These are phyloP conservation scores for Tetrapisispora nanseiensis DNA, from an alignment of 805 yeast genomes.

Conservation along the genomic window DNA sequence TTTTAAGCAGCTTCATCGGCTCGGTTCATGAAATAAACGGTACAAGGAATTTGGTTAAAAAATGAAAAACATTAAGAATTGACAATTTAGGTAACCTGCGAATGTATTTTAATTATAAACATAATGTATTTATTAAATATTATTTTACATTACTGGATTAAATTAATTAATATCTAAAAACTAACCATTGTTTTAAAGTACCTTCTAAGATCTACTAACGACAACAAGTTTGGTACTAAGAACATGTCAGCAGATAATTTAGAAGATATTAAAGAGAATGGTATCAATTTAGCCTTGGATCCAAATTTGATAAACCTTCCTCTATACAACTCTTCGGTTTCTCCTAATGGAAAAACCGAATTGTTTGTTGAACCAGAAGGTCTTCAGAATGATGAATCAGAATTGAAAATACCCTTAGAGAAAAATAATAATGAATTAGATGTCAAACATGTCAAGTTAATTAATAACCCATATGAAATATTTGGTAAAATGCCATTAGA, in stretches of 20 bases:
- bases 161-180: too few relatives aligned
- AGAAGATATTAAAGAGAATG: slow-evolving; percentile 4
- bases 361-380: not conserved
- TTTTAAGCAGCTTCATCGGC: too few relatives aligned
- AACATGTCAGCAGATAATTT: not conserved
- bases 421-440: not conserved
- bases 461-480: slow-evolving; percentile 25
- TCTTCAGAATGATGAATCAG: not conserved
- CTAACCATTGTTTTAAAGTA: too few relatives aligned
- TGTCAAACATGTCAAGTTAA: slow-evolving; percentile 4
- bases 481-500: slow-evolving; percentile 35
- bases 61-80: too few relatives aligned
- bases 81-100: too few relatives aligned
- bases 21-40: too few relatives aligned
- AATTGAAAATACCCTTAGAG: not conserved
- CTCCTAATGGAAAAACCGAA: not conserved
- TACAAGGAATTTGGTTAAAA: too few relatives aligned
- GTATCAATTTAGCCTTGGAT: slow-evolving; percentile 27
- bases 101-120: too few relatives aligned
- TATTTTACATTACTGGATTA: too few relatives aligned
- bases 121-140: too few relatives aligned
- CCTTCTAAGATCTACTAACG: too few relatives aligned
- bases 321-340: slow-evolving; percentile 1
- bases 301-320: slow-evolving; percentile 25
- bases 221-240: too few relatives aligned